These are phyloP conservation scores for Fusarium annulatum DNA, from an alignment of 2,329 filamentous ascomycete species.

Conservation along the genomic window DNA sequence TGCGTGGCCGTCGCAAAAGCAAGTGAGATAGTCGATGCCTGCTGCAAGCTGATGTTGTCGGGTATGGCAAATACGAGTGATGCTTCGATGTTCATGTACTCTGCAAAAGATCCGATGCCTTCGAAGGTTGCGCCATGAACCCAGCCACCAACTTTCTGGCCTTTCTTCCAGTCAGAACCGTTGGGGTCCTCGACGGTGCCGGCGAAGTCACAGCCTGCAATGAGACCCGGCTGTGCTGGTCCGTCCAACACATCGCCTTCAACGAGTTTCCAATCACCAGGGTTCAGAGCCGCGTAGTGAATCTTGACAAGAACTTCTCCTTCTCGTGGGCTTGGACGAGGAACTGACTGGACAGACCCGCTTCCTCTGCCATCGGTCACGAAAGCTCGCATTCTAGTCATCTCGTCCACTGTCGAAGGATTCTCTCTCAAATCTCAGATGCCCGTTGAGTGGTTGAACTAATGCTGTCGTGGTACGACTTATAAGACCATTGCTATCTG, in stretches of 20 bases:
- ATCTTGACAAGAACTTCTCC: slow-evolving; percentile 4
- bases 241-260: neutral
- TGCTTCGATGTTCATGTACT: neutral
- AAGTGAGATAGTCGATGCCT: slow-evolving; percentile 3
- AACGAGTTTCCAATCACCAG: slow-evolving; percentile 15
- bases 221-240: neutral
- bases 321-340: neutral
- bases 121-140: neutral
- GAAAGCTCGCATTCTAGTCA: slow-evolving; percentile 7
- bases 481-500: too few relatives aligned
- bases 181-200: neutral
- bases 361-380: neutral
- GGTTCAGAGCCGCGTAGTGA: slow-evolving; percentile 2
- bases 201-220: slow-evolving; percentile 11
- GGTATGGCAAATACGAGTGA: slow-evolving; percentile 5
- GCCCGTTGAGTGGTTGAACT: neutral
- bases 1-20: slow-evolving; percentile 12
- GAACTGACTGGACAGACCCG: neutral
- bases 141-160: slow-evolving; percentile 9
- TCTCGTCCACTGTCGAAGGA: neutral
- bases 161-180: neutral
- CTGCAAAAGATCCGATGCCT: neutral
- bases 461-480: neutral
- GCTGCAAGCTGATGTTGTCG: neutral
- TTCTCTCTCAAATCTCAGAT: neutral